Conservation (phyloP, 2,329 filamentous ascomycete genomes). For the Aspergillus sp. region DNA sequence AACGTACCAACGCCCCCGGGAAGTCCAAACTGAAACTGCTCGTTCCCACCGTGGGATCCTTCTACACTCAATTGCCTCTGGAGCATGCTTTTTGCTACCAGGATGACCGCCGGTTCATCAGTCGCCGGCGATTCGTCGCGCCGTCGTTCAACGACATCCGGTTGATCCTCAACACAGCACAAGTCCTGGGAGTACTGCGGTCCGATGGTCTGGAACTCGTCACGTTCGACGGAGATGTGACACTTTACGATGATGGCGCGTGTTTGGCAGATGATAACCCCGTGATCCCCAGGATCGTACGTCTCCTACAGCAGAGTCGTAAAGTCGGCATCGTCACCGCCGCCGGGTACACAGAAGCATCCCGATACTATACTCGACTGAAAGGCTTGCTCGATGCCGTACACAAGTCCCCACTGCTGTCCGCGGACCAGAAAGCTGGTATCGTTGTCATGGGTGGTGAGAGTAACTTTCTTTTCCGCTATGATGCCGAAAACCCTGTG, state of each 20-base stretch:
- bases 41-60: conserved; percentile 82
- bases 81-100: conserved; percentile 89
- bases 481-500: conserved; percentile 55
- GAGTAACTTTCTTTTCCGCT: conserved; percentile 89
- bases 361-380: conserved; percentile 77
- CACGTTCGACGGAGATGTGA: conserved; percentile 97
- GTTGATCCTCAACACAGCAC: conserved; percentile 86
- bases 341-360: conserved; percentile 83
- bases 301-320: conserved; percentile 67
- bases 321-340: conserved; percentile 94
- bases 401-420: conserved; percentile 51
- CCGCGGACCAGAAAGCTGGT: conserved; percentile 61
- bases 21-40: conserved; percentile 88
- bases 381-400: conserved; percentile 80
- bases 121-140: conserved; percentile 81
- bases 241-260: conserved; percentile 84
- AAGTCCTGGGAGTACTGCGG: conserved; percentile 81
- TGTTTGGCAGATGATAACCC: conserved; percentile 67
- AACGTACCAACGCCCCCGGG: conserved; percentile 54
- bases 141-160: conserved; percentile 97
- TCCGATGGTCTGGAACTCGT: conserved; percentile 68
- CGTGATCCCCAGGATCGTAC: conserved; percentile 60
- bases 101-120: conserved; percentile 77
- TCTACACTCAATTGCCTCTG: conserved; percentile 81
- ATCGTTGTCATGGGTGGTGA: conserved; percentile 92